phyloP scores from a whole-genome alignment of 495 filamentous ascomycete species.

The Podospora pseudopauciseta region DNA sequence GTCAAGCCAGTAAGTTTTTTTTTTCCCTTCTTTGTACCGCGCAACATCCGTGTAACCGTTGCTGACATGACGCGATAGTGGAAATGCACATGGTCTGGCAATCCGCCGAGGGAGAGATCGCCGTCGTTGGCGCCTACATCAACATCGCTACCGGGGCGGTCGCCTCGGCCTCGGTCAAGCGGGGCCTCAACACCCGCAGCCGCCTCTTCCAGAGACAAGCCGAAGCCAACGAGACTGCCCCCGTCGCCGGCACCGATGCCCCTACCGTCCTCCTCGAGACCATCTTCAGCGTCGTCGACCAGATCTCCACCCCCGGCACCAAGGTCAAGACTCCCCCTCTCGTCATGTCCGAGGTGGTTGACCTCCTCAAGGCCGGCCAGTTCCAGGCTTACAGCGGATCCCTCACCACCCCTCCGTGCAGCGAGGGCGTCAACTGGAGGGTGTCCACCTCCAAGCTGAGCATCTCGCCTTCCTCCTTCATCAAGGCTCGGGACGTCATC shows the following conservation, averaged over 20 bases:
- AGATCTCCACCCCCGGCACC: constrained; percentile 54
- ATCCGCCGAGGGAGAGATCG: constrained; percentile 40
- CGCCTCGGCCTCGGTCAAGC: constrained; percentile 17
- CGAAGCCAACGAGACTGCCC: background rate
- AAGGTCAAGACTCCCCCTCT: constrained; percentile 52
- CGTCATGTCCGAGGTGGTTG: constrained; percentile 53
- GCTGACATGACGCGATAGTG: constrained; percentile 36
- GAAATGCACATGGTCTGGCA: constrained; percentile 67
- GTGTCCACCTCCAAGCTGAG: constrained; percentile 51
- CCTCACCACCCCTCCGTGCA: constrained; percentile 67
- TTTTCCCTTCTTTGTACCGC: too few species aligned
- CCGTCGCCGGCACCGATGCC: constrained; percentile 16
- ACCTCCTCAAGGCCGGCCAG: constrained; percentile 44
- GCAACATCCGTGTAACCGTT: background rate
- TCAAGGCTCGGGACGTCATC: constrained; percentile 53
- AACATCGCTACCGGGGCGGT: constrained; percentile 46
- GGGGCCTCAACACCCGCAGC: constrained; percentile 7
- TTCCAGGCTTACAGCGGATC: constrained; percentile 53
- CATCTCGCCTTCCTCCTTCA: constrained; percentile 53
- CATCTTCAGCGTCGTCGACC: constrained; percentile 48
- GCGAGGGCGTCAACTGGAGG: constrained; percentile 57
- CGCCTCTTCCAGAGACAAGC: constrained; percentile 13
- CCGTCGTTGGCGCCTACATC: constrained; percentile 60
- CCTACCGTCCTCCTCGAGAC: constrained; percentile 52
- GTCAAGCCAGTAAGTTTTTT: constrained; percentile 38